These are phyloP conservation scores for Globisporangium heterothallicum DNA, from an alignment of 352 stramenopile species.

Conservation along the genomic window DNA sequence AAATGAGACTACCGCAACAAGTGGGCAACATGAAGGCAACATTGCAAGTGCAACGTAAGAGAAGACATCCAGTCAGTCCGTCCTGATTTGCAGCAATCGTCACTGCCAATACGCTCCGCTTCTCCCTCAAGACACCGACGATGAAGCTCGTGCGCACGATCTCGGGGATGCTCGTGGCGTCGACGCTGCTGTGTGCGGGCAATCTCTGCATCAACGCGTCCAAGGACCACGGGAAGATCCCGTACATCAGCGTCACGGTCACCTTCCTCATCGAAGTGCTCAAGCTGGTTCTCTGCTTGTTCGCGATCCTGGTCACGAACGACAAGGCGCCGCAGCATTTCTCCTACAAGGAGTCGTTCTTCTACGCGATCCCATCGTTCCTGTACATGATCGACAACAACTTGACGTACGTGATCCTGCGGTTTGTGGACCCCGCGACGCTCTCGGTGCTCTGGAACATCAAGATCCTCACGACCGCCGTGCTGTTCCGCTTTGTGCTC, in stretches of 20 bases:
- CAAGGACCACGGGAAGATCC: slow-evolving; percentile 67
- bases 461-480: slow-evolving; percentile 82
- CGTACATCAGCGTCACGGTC: slow-evolving; percentile 80
- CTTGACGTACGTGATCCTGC: slow-evolving; percentile 83
- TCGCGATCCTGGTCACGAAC: slow-evolving; percentile 34
- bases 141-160: slow-evolving; percentile 52
- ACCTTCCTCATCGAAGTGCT: slow-evolving; percentile 83
- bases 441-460: slow-evolving; percentile 87
- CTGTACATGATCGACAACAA: slow-evolving; percentile 89
- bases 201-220: slow-evolving; percentile 85
- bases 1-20: background rate
- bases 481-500: slow-evolving; percentile 81
- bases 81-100: background rate
- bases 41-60: background rate
- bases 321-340: slow-evolving; percentile 37
- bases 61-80: background rate
- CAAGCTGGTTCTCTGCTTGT: slow-evolving; percentile 55
- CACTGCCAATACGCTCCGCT: too few species aligned
- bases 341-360: slow-evolving; percentile 46
- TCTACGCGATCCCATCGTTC: slow-evolving; percentile 79
- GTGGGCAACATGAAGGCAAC: background rate
- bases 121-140: background rate
- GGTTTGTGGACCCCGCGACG: slow-evolving; percentile 80
- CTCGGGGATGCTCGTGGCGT: slow-evolving; percentile 55
- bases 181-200: slow-evolving; percentile 68